Percentiles rank a stretch among this genome's conserved stretches.
Evolutionary conservation across 73 alveolate species (phyloP).

Genomic region (Urostyla sp.): DNA sequence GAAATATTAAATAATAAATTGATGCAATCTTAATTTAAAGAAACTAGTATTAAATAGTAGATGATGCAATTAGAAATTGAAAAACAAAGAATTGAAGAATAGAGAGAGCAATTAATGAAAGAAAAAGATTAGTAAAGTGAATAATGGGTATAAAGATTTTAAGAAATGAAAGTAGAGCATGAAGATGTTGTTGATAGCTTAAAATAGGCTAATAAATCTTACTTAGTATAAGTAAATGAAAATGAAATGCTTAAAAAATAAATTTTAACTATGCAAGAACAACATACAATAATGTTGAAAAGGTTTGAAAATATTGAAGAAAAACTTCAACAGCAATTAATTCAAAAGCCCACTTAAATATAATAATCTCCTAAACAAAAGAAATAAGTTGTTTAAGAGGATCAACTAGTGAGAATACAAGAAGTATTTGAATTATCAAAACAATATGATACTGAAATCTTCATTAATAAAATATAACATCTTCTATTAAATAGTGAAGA

Average conservation of each 20-base stretch:
- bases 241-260: slow-evolving; percentile 49
- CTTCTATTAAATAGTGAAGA: slow-evolving; percentile 47
- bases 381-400: slow-evolving; percentile 20
- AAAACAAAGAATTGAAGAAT: slow-evolving; percentile 20
- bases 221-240: slow-evolving; percentile 48
- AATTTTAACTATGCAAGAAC: background rate
- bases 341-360: background rate
- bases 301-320: slow-evolving; percentile 38
- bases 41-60: slow-evolving; percentile 38
- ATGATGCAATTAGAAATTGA: slow-evolving; percentile 31
- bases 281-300: slow-evolving; percentile 20
- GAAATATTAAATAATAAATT: background rate
- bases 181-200: slow-evolving; percentile 40
- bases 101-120: slow-evolving; percentile 12
- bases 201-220: slow-evolving; percentile 58
- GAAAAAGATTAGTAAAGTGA: slow-evolving; percentile 42
- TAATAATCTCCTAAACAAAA: slow-evolving; percentile 3
- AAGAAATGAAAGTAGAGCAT: slow-evolving; percentile 36
- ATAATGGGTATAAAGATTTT: slow-evolving; percentile 47
- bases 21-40: background rate
- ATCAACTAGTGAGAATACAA: slow-evolving; percentile 12
- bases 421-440: background rate
- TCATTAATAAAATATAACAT: slow-evolving; percentile 22
- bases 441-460: slow-evolving; percentile 23
- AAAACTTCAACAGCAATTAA: background rate